Evolutionary conservation across 73 alveolate species (phyloP).

Genomic region (Halteria grandinella): DNA sequence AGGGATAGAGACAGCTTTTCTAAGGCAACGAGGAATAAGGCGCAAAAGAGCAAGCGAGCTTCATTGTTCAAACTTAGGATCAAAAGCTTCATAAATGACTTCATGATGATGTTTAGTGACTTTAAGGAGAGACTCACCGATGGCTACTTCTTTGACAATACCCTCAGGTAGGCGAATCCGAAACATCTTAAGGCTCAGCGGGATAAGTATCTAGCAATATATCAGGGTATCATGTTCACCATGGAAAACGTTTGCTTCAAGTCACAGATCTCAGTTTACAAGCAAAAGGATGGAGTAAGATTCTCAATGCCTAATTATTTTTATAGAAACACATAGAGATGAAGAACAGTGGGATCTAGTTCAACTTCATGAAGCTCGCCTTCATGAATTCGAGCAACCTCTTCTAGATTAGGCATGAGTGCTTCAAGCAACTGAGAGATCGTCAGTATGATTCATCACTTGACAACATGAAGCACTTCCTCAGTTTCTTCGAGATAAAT

Average conservation of each 20-base stretch:
- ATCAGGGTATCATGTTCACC: conserved; percentile 52
- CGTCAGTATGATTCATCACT: conserved; percentile 23
- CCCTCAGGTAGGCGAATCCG: background rate
- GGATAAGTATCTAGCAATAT: conserved; percentile 45
- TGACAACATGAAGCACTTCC: conserved; percentile 42
- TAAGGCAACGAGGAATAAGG: no score
- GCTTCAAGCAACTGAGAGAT: conserved; percentile 41
- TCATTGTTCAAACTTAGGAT: conserved; percentile 34
- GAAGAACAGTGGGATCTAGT: conserved; percentile 29
- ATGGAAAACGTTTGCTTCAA: conserved; percentile 44
- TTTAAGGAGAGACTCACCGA: conserved; percentile 1
- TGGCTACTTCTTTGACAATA: background rate
- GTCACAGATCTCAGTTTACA: conserved; percentile 29
- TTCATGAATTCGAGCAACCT: conserved; percentile 43
- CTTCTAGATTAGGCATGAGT: conserved; percentile 42
- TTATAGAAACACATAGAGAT: conserved; percentile 41
- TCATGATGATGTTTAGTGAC: conserved; percentile 41
- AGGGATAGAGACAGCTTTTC: background rate
- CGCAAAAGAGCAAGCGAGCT: conserved; percentile 35
- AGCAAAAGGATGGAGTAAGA: conserved; percentile 40
- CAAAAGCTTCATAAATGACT: conserved; percentile 43
- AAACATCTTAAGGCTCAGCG: background rate
- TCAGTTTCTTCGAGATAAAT: conserved; percentile 51
- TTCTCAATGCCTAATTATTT: background rate
- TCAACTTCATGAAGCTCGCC: conserved; percentile 37